Evolutionary conservation across 2,329 filamentous ascomycete genomes (phyloP), one percentile per base, ranked within the genome.

Genomic region (Diplocarpon rosae): DNA sequence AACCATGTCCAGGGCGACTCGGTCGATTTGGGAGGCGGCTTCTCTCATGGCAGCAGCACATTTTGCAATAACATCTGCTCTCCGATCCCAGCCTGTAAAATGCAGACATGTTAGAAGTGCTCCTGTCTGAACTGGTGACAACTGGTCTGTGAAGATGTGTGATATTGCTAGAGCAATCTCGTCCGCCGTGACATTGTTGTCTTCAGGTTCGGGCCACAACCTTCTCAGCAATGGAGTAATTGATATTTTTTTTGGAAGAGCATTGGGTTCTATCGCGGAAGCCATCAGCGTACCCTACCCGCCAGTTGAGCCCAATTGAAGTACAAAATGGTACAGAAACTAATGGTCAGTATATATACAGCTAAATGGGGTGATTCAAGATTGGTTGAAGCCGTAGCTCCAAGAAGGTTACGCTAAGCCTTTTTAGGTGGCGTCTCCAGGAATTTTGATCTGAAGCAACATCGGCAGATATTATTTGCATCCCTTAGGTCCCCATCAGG

Each of bases 161-260:
- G 86, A 82, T 56, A 96, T 82, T 43, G 90, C 89, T n/a, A 82
- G 73, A 48, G 90, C 87, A 62, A 98, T 92, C 62, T 95, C 87
- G 40, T 77, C 70, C 11, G 89, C 79, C 13, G 79, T 78, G 44
- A 89, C 81, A 3, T 66, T 62, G 32, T 63, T 56, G 13, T 65
- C 62, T 17, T 63, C 56, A 48, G 71, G 60, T 30, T 58, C 65
- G 49, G 66, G 81, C 81, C 83, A 87, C 35, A 90, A 71, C 47
- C 83, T 76, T 59, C 78, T 78, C 47, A 90, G 74, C 28, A 90
- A 69, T 32, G 80, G 78, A 53, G 83, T 84, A 64, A 89, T 83
- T 56, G 56, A 58, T 10, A 62, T 52, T 20, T 48, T 47, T 29
- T 55, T 47, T 27, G 54, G 45, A 52, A 54, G 51, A 47, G 41